Evolutionary conservation across 202 grass and related monocot genomes (phyloP), one percentile per base, ranked within the genome.

Genomic region (Brachypodium distachyon): DNA sequence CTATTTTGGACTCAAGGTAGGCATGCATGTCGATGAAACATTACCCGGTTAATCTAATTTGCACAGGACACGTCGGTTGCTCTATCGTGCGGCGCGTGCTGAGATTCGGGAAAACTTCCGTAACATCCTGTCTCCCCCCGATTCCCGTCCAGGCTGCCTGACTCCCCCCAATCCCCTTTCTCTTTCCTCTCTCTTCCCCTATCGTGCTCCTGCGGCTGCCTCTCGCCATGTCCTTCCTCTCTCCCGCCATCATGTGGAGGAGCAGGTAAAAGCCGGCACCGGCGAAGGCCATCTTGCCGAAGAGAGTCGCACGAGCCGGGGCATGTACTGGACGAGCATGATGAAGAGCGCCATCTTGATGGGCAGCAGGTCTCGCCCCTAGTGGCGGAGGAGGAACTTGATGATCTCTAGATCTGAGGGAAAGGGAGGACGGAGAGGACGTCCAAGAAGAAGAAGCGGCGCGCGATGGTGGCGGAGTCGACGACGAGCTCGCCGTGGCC

Each of bases 401-500:
- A 92, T 65, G 22, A 87, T 84, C 46, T n/a, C n/a, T n/a, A n/a
- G n/a, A 96, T 81, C 92, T 96, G 92, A 70, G 92, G 92, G 37
- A 92, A 64, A 40, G 86, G 92, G 39, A 89, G 63, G 26, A 96
- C 51, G 25, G 92, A 85, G 25, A 83, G 21, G 39, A 96, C 61
- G 87, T 96, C 92, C 12, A 86, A 65, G 38, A 65, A 71, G 78
- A 96, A 92, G 81, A 87, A 87, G 31, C 89, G 74, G 12, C 70
- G 86, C 43, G 89, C 92, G 67, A 96, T 96, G 60, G 83, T 77
- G 33, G 79, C 57, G n/a, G 89, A 83, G 70, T 96, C 81, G 48
- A 96, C 92, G n/a, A 96, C 92, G 26, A 96, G 92, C 80, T 96
- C 92, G 32, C 92, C 92, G 71, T 89, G 87, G 12, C 89, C 92